Base-by-base conservation (phyloP, 2,329 filamentous ascomycete species). In the Macroventuria anomochaeta region DNA sequence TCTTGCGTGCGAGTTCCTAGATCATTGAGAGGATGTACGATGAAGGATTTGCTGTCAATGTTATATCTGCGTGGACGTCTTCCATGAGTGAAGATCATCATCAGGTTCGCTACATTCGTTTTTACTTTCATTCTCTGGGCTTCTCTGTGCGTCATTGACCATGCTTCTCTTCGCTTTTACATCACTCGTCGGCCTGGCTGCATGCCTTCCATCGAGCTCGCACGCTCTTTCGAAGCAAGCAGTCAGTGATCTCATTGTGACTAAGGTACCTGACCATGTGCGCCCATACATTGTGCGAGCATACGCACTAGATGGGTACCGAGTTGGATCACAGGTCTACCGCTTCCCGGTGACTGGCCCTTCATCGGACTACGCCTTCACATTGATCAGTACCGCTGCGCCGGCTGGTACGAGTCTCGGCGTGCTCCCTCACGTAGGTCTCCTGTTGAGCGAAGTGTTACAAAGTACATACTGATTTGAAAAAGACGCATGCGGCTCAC, bases 311-410 rank as follows among this genome's bases (percentile, higher is more conserved):
- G 68, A 69, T 15, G 67, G 73, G 8, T 68, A 73, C n/a, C 62
- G 63, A n/a, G 53, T 77, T 20, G 72, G 71, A 10, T 58, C 63
- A 8, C 76, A 78, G 53, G 48, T 76, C 44, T 77, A 76, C 59
- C 74, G 75, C 6, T 77, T 79, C 62, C 69, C 73, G 3, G 78
- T 80, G 2, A 80, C 78, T 0, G 77, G 77, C 3, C 72, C 75
- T 25, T 79, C 78, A 1, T 80, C 77, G 1, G 76, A 69, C 48
- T 67, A 75, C 60, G 77, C 77, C 5, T 80, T 80, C 46, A 77
- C 75, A 7, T 61, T 80, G 39, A 75, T 80, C 65, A 72, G 73
- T 51, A 80, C 78, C 38, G 77, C 77, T 50, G 70, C 76, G 1
- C 75, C 76, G 1, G 63, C 58, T 7, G 76, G 73, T 11, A 57